Evolutionary conservation across 2,329 filamentous ascomycete species (phyloP).

Genomic region (Xylaria sp.): DNA sequence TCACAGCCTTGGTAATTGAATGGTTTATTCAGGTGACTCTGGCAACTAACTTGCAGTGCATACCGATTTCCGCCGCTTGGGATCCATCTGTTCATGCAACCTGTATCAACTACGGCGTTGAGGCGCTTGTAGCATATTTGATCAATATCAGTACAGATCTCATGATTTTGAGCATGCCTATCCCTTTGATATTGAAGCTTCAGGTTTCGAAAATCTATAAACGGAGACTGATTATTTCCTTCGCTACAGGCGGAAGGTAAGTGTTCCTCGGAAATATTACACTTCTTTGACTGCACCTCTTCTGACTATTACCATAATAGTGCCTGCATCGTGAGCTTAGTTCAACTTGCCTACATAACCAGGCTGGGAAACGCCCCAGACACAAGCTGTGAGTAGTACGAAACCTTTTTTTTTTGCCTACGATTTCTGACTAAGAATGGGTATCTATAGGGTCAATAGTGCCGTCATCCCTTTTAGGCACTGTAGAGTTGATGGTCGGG

Average conservation of each 20-base stretch:
- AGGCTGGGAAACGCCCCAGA: constrained; percentile 34
- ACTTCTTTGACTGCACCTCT: not conserved
- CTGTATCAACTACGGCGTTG: constrained; percentile 33
- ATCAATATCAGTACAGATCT: constrained; percentile 35
- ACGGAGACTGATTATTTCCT: constrained; percentile 26
- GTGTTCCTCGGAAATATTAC: not conserved
- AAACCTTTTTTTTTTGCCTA: not conserved
- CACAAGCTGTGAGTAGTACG: constrained; percentile 35
- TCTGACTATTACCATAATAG: not conserved
- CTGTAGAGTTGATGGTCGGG: constrained; percentile 33
- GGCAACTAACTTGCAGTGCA: constrained; percentile 37
- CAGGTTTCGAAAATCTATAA: constrained; percentile 24
- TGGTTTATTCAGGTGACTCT: not conserved
- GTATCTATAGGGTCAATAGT: not conserved
- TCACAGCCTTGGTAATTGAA: not conserved
- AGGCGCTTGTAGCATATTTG: constrained; percentile 27
- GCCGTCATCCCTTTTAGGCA: constrained; percentile 14
- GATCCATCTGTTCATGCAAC: constrained; percentile 18
- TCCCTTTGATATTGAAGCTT: constrained; percentile 33
- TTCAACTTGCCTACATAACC: constrained; percentile 32
- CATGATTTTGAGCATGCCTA: constrained; percentile 29
- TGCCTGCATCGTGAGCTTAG: constrained; percentile 37
- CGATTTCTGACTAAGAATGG: not conserved
- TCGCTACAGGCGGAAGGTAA: constrained; percentile 35
- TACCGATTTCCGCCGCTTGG: constrained; percentile 34